These are phyloP conservation scores for Lactarius psammicola DNA, from an alignment of 768 basidiomycete species.

Conservation along the genomic window DNA sequence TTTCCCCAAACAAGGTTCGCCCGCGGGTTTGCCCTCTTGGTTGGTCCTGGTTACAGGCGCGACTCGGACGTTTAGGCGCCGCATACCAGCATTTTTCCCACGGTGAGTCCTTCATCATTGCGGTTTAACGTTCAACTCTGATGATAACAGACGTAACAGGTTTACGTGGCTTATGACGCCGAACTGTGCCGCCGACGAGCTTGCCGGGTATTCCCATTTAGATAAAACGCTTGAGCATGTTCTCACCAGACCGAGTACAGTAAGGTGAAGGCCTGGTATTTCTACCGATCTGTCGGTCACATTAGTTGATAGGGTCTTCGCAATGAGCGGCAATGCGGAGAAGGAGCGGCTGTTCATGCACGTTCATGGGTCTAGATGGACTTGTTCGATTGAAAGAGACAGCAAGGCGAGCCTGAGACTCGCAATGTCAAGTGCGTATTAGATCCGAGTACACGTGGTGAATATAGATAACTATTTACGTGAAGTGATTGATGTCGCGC, in stretches of 20 bases:
- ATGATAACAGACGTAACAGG: background rate
- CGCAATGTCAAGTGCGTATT: background rate
- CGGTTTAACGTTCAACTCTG: background rate
- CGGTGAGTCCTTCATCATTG: background rate
- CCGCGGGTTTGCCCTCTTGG: background rate
- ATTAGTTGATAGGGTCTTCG: slow-evolving; percentile 5
- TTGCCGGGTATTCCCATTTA: slow-evolving; percentile 17
- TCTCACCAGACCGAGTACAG: slow-evolving; percentile 16
- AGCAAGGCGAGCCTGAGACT: background rate
- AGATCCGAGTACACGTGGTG: slow-evolving; percentile 16
- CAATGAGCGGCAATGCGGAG: slow-evolving; percentile 18
- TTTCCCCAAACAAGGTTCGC: background rate
- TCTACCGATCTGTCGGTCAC: slow-evolving; percentile 26
- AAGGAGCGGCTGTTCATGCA: slow-evolving; percentile 9
- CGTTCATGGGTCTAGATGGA: background rate
- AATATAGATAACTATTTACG: slow-evolving; percentile 7
- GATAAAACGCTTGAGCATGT: slow-evolving; percentile 13
- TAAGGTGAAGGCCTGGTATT: slow-evolving; percentile 14
- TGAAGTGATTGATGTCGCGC: slow-evolving; percentile 4
- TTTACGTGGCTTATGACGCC: background rate
- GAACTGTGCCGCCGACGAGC: background rate
- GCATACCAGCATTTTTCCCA: background rate
- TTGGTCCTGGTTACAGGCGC: background rate
- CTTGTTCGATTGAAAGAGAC: background rate
- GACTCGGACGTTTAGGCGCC: background rate